phyloP scores from a whole-genome alignment of 306 rosid genomes.

The Gynostemma pentaphyllum region DNA sequence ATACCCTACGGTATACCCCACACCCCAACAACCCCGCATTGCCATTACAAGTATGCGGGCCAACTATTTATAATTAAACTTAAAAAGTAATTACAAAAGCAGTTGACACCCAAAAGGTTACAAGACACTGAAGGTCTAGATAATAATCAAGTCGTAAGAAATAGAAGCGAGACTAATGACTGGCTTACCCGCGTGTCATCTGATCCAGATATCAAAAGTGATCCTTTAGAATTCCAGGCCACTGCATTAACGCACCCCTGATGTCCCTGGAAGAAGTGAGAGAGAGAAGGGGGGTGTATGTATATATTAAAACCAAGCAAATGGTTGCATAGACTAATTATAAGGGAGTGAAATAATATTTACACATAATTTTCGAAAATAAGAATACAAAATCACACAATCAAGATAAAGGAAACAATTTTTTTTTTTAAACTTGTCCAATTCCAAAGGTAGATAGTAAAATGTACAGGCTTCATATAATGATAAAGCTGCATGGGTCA shows the following conservation, averaged over 20 bases:
- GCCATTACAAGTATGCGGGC: too few species aligned
- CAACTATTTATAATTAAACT: too few species aligned
- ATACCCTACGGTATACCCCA: too few species aligned
- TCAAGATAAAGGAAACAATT: neutral
- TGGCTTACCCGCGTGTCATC: slow-evolving; percentile 75
- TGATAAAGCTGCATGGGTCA: too few species aligned
- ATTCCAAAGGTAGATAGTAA: neutral
- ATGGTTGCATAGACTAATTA: too few species aligned
- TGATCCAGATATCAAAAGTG: slow-evolving; percentile 88
- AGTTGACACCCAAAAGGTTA: too few species aligned
- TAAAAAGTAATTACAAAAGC: too few species aligned
- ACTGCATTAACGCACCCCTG: slow-evolving; percentile 86
- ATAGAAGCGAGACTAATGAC: neutral
- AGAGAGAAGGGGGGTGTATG: slow-evolving; percentile 1
- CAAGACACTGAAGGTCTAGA: neutral
- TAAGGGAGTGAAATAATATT: neutral
- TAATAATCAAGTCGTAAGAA: neutral
- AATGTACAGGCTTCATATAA: neutral
- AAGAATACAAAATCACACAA: neutral
- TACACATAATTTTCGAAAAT: neutral
- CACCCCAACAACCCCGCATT: too few species aligned
- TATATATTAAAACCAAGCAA: neutral
- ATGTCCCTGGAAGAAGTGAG: slow-evolving; percentile 51
- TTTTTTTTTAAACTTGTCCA: neutral
- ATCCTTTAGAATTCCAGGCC: slow-evolving; percentile 88